Percentiles rank a stretch among this genome's conserved stretches.
These are phyloP conservation scores for Piper longum DNA, from an alignment of 164 flowering plant genomes.

Conservation along the genomic window DNA sequence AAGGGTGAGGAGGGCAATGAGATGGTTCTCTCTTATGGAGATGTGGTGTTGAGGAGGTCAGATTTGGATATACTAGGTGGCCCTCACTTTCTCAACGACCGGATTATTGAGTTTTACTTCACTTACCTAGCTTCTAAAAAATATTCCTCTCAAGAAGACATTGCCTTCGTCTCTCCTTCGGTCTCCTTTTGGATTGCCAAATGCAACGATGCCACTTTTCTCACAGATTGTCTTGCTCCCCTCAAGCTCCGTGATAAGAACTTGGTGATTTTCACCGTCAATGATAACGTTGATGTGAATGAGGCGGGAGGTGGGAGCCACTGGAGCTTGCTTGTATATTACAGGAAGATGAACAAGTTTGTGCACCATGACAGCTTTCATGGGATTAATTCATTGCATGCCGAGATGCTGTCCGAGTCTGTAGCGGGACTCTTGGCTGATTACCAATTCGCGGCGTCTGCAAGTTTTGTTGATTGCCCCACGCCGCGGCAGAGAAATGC, in stretches of 20 bases:
- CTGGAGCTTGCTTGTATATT: conserved; percentile 77
- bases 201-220: conserved; percentile 32
- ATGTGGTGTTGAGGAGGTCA: conserved; percentile 61
- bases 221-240: conserved; percentile 49
- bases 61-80: conserved; percentile 66
- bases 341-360: conserved; percentile 32
- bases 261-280: conserved; percentile 54
- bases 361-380: conserved; percentile 61
- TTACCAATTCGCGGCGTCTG: conserved; percentile 9
- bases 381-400: conserved; percentile 27
- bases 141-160: conserved; percentile 31
- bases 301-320: conserved; percentile 69
- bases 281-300: conserved; percentile 49
- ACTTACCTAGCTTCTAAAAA: conserved; percentile 37
- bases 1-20: conserved; percentile 23
- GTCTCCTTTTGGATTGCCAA: conserved; percentile 65
- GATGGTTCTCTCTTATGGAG: conserved; percentile 73
- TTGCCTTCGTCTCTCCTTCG: conserved; percentile 54
- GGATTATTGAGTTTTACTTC: conserved; percentile 79
- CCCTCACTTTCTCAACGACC: conserved; percentile 62
- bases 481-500: conserved; percentile 58
- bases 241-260: conserved; percentile 38
- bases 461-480: conserved; percentile 19
- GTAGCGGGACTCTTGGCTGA: conserved; percentile 22
- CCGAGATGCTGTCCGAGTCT: conserved; percentile 30